phyloP scores from a whole-genome alignment of 2,329 filamentous ascomycete genomes.

The Scopulariopsis brevicaulis region DNA sequence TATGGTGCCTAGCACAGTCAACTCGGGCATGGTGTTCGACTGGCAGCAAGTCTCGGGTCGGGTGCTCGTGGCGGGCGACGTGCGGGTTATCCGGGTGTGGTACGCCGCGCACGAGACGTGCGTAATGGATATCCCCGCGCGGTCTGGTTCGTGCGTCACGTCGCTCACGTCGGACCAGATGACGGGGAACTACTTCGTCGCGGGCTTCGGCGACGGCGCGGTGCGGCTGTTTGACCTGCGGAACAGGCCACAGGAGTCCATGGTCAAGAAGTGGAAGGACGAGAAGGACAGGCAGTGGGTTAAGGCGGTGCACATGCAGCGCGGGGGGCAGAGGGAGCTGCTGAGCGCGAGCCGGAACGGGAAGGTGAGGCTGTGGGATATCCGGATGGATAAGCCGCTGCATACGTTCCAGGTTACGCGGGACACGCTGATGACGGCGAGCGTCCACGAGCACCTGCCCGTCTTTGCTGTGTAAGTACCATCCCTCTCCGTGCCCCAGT shows the following conservation, averaged over 20 bases:
- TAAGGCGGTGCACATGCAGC: slow-evolving; percentile 91
- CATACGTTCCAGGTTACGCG: slow-evolving; percentile 64
- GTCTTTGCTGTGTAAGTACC: slow-evolving; percentile 80
- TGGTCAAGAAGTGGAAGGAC: slow-evolving; percentile 96
- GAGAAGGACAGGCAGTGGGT: slow-evolving; percentile 81
- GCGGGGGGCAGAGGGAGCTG: slow-evolving; percentile 84
- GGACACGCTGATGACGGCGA: slow-evolving; percentile 72
- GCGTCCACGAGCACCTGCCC: slow-evolving; percentile 90
- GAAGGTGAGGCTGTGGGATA: slow-evolving; percentile 92
- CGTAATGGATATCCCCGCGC: slow-evolving; percentile 84
- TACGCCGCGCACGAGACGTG: slow-evolving; percentile 90
- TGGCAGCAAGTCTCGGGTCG: slow-evolving; percentile 98
- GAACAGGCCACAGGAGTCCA: slow-evolving; percentile 70
- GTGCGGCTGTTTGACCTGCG: slow-evolving; percentile 91
- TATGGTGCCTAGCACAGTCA: slow-evolving; percentile 86
- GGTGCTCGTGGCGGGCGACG: slow-evolving; percentile 90
- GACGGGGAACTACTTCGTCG: slow-evolving; percentile 90
- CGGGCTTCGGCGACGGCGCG: slow-evolving; percentile 91
- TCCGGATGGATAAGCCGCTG: slow-evolving; percentile 71
- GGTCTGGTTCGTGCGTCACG: slow-evolving; percentile 91
- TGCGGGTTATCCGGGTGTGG: slow-evolving; percentile 93
- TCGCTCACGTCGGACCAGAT: slow-evolving; percentile 96
- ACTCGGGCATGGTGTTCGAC: slow-evolving; percentile 92
- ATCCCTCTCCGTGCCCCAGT: background rate
- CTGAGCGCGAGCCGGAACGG: slow-evolving; percentile 85